These are phyloP conservation scores for Hypholoma sublateritium DNA, from an alignment of 768 basidiomycete species.

Conservation along the genomic window DNA sequence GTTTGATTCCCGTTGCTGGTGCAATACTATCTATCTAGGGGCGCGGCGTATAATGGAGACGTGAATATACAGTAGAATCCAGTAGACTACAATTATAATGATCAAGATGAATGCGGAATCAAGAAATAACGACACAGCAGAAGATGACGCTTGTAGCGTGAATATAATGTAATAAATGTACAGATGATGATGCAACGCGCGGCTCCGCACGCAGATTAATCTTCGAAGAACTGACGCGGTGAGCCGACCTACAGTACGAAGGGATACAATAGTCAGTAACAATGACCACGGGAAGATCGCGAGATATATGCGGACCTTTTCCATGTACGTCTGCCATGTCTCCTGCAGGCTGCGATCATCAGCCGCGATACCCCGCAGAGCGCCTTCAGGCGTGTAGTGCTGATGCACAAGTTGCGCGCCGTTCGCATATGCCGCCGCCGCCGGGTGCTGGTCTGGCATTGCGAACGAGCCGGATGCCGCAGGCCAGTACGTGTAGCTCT, in stretches of 20 bases:
- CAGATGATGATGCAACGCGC: neutral
- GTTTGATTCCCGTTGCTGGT: too few species aligned
- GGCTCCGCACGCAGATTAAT: slow-evolving; percentile 15
- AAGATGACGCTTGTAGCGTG: too few species aligned
- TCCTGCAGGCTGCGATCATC: slow-evolving; percentile 61
- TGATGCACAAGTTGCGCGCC: slow-evolving; percentile 26
- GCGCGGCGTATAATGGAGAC: too few species aligned
- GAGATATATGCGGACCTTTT: slow-evolving; percentile 39
- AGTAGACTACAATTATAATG: too few species aligned
- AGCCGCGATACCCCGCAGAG: slow-evolving; percentile 45
- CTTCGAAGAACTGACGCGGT: slow-evolving; percentile 40
- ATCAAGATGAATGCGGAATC: too few species aligned
- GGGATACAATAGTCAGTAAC: neutral
- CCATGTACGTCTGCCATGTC: slow-evolving; percentile 71
- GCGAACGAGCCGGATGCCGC: slow-evolving; percentile 25
- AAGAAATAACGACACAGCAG: too few species aligned
- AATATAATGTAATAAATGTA: neutral
- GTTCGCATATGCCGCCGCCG: slow-evolving; percentile 16
- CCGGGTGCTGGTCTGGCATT: slow-evolving; percentile 20
- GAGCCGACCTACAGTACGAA: slow-evolving; percentile 36
- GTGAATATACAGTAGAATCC: too few species aligned
- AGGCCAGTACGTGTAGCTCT: slow-evolving; percentile 32
- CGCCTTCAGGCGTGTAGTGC: slow-evolving; percentile 48
- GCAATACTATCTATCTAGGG: too few species aligned
- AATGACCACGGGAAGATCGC: neutral